These are phyloP conservation scores for Trametes sp. DNA, from an alignment of 1,284 basidiomycete genomes.

Conservation along the genomic window DNA sequence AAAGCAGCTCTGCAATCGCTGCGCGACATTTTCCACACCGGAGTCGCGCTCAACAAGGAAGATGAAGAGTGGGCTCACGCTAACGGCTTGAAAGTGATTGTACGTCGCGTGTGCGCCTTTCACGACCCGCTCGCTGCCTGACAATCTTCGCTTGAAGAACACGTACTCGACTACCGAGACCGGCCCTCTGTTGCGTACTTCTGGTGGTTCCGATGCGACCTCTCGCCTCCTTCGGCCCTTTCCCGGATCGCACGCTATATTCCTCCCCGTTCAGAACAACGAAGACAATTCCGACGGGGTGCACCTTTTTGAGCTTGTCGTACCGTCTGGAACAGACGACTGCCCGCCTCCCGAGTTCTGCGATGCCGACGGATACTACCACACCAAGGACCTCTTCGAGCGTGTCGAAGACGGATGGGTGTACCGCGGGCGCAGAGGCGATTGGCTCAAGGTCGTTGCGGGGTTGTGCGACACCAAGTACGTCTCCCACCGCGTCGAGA, in stretches of 20 bases:
- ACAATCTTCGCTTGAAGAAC: background rate
- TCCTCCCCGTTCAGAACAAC: slow-evolving; percentile 8
- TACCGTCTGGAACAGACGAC: slow-evolving; percentile 17
- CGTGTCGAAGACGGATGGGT: slow-evolving; percentile 23
- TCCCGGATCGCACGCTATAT: slow-evolving; percentile 5
- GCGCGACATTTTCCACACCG: background rate
- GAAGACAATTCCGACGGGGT: background rate
- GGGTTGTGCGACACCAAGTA: slow-evolving; percentile 31
- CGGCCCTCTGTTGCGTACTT: slow-evolving; percentile 15
- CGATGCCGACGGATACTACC: slow-evolving; percentile 25
- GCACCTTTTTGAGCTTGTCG: slow-evolving; percentile 27
- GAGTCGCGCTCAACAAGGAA: slow-evolving; percentile 15
- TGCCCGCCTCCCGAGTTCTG: slow-evolving; percentile 14
- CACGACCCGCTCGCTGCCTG: background rate
- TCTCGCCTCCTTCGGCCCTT: slow-evolving; percentile 19
- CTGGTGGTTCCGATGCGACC: background rate
- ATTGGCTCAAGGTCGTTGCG: slow-evolving; percentile 28
- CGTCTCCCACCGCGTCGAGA: background rate
- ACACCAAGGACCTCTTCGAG: slow-evolving; percentile 29
- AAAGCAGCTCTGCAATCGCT: background rate
- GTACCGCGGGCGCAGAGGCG: slow-evolving; percentile 27
- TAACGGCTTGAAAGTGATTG: slow-evolving; percentile 15
- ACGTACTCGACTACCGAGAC: slow-evolving; percentile 26
- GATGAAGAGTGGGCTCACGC: slow-evolving; percentile 27
- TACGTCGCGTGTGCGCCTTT: background rate